These are phyloP conservation scores for Gracilaria vermiculophylla DNA, from an alignment of 23 red algal genomes.

Conservation along the genomic window DNA sequence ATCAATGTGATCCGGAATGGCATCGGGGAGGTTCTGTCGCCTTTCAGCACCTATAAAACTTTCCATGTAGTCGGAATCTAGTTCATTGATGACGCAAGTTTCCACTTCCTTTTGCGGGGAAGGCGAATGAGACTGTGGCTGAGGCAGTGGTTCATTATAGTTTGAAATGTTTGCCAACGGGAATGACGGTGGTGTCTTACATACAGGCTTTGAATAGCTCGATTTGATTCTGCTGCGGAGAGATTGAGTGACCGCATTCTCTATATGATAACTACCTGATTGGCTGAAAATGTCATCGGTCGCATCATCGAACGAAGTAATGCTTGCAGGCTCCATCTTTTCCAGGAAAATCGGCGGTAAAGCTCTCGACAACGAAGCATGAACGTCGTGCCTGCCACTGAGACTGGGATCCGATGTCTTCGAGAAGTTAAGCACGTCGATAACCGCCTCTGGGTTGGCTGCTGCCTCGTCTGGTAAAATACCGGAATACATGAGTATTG, in stretches of 20 bases:
- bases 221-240: neutral
- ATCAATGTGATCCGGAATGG: constrained; percentile 45
- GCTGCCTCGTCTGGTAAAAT: constrained; percentile 75
- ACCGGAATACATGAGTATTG: constrained; percentile 72
- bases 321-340: constrained; percentile 12
- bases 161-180: neutral
- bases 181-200: neutral
- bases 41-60: constrained; percentile 56
- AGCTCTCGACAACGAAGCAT: neutral
- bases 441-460: constrained; percentile 77
- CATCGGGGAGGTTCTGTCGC: constrained; percentile 34
- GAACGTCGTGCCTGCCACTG: neutral
- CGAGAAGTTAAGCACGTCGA: constrained; percentile 88
- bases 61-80: constrained; percentile 44
- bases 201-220: neutral
- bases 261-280: neutral
- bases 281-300: constrained; percentile 23
- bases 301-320: constrained; percentile 64
- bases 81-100: constrained; percentile 27
- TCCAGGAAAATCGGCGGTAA: constrained; percentile 54
- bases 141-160: neutral
- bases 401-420: constrained; percentile 2
- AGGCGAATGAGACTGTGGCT: neutral
- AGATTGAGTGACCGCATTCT: neutral
- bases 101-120: constrained; percentile 9